Base-by-base conservation (phyloP, 306 rosid genomes). In the Rosa rugosa region DNA sequence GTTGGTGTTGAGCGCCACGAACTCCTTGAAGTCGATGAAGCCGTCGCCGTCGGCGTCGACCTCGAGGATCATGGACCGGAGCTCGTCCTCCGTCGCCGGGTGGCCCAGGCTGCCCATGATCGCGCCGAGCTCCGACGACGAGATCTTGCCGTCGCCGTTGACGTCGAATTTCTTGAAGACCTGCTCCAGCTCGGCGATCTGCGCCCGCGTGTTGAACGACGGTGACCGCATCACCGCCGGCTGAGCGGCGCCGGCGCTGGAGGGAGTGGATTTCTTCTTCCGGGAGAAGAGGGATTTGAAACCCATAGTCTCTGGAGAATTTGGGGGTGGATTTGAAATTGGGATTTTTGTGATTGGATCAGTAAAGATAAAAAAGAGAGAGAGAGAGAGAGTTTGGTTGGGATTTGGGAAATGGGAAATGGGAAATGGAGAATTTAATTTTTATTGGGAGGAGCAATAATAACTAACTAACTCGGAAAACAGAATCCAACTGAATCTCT, bases 61-160 rank as follows among this genome's bases (percentile, higher is more conserved):
- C 86, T 90, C 98, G 8, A 70, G 66, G 81, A 92, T 92, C 94
- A 94, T 90, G 56, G 54, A 71, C 20, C 57, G 20, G 11, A 92
- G 86, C 72, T 94, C 98, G 59, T 89, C 94, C 47, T 90, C 86
- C 3, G 85, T 79, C 6, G 93, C 74, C 6, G 86, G 75, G 18
- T 90, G 86, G 13, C 97, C 97, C 3, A 94, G 83, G 81, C 91
- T 87, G 3, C 87, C 85, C 91, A 92, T 77, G 10, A 94, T 92
- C 45, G 97, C 80, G 66, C 97, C 92, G 3, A 94, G 90, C 68
- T 94, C 98, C 12, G 94, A 83, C 4, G 93, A 72, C 22, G 91
- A 92, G 91, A 94, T 92, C 97, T 90, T 92, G 41, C 97, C 98
- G 79, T 94, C 97, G 57, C 97, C 97, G 69, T 94, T 94, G 12